A percentile compares a stretch with the other conserved stretches of the same genome.
phyloP scores from a whole-genome alignment of 352 stramenopile species.

The Globisporangium mamillatum region DNA sequence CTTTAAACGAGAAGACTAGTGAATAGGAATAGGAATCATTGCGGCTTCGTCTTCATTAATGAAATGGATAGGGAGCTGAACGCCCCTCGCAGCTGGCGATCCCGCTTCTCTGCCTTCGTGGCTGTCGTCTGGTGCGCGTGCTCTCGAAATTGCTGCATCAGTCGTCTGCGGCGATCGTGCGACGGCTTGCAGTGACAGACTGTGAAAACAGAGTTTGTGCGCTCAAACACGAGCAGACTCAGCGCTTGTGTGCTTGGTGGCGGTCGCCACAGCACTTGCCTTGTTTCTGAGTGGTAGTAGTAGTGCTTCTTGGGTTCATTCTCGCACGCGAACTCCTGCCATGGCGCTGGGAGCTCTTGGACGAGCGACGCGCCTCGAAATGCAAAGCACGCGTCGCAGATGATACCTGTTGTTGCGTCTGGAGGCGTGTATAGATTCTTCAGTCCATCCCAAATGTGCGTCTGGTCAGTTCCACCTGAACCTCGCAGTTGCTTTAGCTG shows the following conservation, averaged over 20 bases:
- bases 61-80: constrained; percentile 49
- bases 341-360: constrained; percentile 31
- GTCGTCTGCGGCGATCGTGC: constrained; percentile 34
- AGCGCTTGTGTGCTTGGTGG: constrained; percentile 34
- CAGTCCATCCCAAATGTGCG: constrained; percentile 26
- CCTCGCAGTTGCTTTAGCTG: neutral
- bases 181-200: constrained; percentile 63
- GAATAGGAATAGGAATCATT: constrained; percentile 8
- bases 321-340: constrained; percentile 52
- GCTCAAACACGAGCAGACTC: constrained; percentile 48
- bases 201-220: constrained; percentile 53
- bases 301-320: constrained; percentile 40
- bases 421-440: constrained; percentile 46
- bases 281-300: constrained; percentile 40
- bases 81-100: constrained; percentile 44
- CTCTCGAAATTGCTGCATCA: constrained; percentile 57
- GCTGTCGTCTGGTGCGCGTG: constrained; percentile 38
- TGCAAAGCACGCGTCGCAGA: constrained; percentile 47
- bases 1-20: constrained; percentile 51
- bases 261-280: constrained; percentile 43
- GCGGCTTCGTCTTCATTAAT: constrained; percentile 23
- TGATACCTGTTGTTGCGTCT: constrained; percentile 42
- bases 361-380: constrained; percentile 40
- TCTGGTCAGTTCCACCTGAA: constrained; percentile 6
- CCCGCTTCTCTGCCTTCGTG: constrained; percentile 36